Percentiles rank a stretch among this genome's conserved stretches.
Conservation (phyloP, 257 asterid genomes). For the Handroanthus guayacan region DNA sequence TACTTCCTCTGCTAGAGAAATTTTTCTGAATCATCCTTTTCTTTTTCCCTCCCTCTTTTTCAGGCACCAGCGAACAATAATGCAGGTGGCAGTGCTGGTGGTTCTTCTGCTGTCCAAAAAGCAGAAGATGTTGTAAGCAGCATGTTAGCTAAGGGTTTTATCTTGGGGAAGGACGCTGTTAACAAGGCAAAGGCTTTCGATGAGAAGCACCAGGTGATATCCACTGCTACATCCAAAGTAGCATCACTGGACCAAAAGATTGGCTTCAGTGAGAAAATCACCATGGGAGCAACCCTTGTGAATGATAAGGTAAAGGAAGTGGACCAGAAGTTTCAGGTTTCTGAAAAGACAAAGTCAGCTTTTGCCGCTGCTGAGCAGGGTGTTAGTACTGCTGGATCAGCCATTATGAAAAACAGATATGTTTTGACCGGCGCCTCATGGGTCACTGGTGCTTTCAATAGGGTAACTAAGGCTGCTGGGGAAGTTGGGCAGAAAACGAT, state of each 20-base stretch:
- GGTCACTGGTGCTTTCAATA: conserved; percentile 68
- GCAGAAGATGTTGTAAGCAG: conserved; percentile 72
- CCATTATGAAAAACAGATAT: conserved; percentile 70
- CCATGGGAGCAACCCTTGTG: conserved; percentile 58
- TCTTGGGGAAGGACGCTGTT: conserved; percentile 68
- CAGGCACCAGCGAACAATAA: conserved; percentile 51
- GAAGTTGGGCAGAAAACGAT: conserved; percentile 70
- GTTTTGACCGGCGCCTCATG: conserved; percentile 65
- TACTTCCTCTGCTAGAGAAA: background rate
- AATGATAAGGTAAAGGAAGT: conserved; percentile 69
- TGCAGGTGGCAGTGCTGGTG: conserved; percentile 38
- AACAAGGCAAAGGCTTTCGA: conserved; percentile 71
- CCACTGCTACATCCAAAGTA: conserved; percentile 70
- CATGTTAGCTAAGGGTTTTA: conserved; percentile 77
- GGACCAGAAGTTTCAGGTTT: conserved; percentile 69
- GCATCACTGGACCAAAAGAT: conserved; percentile 67
- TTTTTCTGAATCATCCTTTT: background rate
- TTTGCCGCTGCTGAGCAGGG: conserved; percentile 68
- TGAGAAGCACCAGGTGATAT: conserved; percentile 63
- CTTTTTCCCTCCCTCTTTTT: conserved; percentile 9
- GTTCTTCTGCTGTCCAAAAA: conserved; percentile 52
- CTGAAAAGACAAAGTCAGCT: conserved; percentile 70
- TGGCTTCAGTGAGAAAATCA: conserved; percentile 67
- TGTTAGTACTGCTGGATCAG: conserved; percentile 63
- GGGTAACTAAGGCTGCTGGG: conserved; percentile 64